Percentiles rank a stretch among this genome's conserved stretches.
These are phyloP conservation scores for Dissophora ornata DNA, from an alignment of 192 early-diverging fungal genomes.

Conservation along the genomic window DNA sequence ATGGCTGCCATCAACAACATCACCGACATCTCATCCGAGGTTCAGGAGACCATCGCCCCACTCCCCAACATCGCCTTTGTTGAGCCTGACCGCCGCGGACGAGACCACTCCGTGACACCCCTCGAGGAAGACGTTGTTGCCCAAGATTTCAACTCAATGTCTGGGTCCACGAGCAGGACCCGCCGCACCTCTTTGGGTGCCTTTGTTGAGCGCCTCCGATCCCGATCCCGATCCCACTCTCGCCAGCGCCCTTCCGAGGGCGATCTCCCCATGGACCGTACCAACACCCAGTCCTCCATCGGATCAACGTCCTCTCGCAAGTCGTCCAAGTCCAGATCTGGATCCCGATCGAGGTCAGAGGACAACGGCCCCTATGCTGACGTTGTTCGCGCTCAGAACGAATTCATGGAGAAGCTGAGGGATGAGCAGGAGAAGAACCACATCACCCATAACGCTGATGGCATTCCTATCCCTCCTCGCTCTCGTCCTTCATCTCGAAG, in stretches of 20 bases:
- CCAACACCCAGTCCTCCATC: slow-evolving; percentile 13
- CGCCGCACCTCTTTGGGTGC: slow-evolving; percentile 31
- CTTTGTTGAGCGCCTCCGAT: slow-evolving; percentile 35
- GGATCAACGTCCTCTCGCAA: slow-evolving; percentile 12
- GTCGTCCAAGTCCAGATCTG: slow-evolving; percentile 20
- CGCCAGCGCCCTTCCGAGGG: slow-evolving; percentile 11
- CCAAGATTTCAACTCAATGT: not conserved
- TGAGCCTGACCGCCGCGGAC: slow-evolving; percentile 20
- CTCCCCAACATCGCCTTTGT: slow-evolving; percentile 16
- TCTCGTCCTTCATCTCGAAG: not conserved
- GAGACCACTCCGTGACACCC: slow-evolving; percentile 1
- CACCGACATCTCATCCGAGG: not conserved
- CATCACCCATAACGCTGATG: slow-evolving; percentile 36
- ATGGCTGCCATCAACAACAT: slow-evolving; percentile 5
- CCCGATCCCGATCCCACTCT: slow-evolving; percentile 23
- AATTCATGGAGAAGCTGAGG: slow-evolving; percentile 43
- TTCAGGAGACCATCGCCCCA: slow-evolving; percentile 4
- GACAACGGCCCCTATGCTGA: slow-evolving; percentile 17
- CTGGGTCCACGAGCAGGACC: slow-evolving; percentile 6
- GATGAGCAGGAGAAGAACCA: slow-evolving; percentile 28
- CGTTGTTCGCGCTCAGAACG: slow-evolving; percentile 32
- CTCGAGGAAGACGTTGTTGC: slow-evolving; percentile 2
- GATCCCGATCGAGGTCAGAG: slow-evolving; percentile 7
- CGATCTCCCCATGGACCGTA: slow-evolving; percentile 10
- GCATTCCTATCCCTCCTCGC: slow-evolving; percentile 30